Base-by-base conservation (phyloP, 2,329 filamentous ascomycete genomes). In the Pseudohalonectria lignicola region DNA sequence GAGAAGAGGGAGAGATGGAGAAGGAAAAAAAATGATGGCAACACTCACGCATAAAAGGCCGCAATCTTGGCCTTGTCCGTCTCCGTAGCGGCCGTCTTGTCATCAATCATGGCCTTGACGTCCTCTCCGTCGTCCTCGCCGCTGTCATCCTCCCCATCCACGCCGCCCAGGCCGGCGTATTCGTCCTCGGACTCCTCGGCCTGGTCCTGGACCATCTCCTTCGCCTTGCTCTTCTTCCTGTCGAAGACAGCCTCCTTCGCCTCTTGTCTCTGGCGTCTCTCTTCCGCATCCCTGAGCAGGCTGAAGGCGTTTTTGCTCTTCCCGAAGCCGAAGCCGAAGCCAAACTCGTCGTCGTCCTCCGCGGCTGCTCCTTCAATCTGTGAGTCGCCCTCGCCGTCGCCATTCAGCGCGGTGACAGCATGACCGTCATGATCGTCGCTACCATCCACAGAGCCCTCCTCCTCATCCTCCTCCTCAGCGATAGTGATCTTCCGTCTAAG, bases 151-250 rank as follows among this genome's bases (percentile, higher is more conserved):
- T 96, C 90, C 43, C 90, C 88, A 57, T 88, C 90, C 10, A 69
- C 82, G 45, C 92, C 92, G 47, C 92, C 92, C 9, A 98, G 69
- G 4, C 92, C 92, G 29, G 88, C 90, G 56, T 96, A 98, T 58
- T 98, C 92, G 55, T 98, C 92, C 54, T 98, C 93, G 0, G 92
- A 98, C 61, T 98, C 92, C 50, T 94, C 86, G 43, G 92, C 90
- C 54, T 94, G 87, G 47, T 95, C 92, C 47, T 96, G 76, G 28
- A 98, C 71, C 72, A 94, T 84, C 18, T 82, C 79, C 51, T 79
- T 87, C 1, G 88, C 90, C 53, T 84, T 80, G 62, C 86, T 93
- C 56, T 82, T 88, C 59, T 86, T 88, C 59, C 82, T 85, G 61
- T 94, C 74, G 49, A 87, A 94, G 1, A 68, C 65, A 35, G 53